Evolutionary conservation across 176 grass and related monocot genomes (phyloP).

Genomic region (Cenchrus purpureus): DNA sequence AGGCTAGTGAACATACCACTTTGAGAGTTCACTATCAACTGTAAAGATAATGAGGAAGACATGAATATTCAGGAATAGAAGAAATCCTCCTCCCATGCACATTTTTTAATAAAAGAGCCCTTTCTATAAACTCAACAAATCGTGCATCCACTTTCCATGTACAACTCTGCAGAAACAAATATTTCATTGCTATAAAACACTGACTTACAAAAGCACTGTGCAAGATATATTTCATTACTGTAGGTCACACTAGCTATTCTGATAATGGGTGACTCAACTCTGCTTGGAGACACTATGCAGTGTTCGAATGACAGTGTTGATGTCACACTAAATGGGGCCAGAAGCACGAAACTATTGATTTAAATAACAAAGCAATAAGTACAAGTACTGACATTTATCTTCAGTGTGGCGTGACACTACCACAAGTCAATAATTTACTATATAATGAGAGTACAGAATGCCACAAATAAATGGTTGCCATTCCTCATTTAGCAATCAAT

Average conservation of each 20-base stretch:
- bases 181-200: constrained; percentile 1
- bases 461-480: constrained; percentile 17
- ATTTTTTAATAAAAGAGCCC: background rate
- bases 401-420: constrained; percentile 22
- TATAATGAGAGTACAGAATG: constrained; percentile 35
- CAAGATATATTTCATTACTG: constrained; percentile 14
- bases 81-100: constrained; percentile 22
- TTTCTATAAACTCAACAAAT: constrained; percentile 23
- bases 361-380: constrained; percentile 37
- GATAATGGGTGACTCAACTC: constrained; percentile 27
- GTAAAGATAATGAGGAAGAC: constrained; percentile 21
- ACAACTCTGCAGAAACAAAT: constrained; percentile 15
- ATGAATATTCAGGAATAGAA: background rate
- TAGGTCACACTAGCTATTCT: constrained; percentile 26
- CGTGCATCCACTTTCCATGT: constrained; percentile 16
- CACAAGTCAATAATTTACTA: constrained; percentile 42
- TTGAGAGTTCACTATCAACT: constrained; percentile 32
- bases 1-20: constrained; percentile 35
- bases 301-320: constrained; percentile 37
- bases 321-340: constrained; percentile 40
- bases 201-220: constrained; percentile 28
- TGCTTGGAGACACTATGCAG: constrained; percentile 24
- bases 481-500: constrained; percentile 31
- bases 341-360: constrained; percentile 43
- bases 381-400: constrained; percentile 44